Conservation (phyloP, 2,329 filamentous ascomycete species). For the Plectosphaerella sp. region DNA sequence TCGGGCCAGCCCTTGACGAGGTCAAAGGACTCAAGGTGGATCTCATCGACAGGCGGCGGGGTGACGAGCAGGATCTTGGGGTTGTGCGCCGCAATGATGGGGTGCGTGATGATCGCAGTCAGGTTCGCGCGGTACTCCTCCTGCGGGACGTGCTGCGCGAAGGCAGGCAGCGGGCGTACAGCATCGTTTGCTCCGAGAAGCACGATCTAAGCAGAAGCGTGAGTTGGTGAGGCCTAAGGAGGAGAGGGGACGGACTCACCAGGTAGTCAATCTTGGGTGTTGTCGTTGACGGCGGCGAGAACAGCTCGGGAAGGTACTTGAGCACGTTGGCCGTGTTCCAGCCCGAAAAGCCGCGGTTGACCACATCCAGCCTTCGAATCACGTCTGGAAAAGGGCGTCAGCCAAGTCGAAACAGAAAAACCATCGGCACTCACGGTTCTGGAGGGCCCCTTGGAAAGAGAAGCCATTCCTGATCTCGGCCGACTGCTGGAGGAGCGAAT, state of each 20-base stretch:
- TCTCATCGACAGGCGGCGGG: constrained; percentile 79
- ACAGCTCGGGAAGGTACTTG: constrained; percentile 62
- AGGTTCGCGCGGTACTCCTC: constrained; percentile 72
- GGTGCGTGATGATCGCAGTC: constrained; percentile 66
- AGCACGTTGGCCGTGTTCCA: constrained; percentile 79
- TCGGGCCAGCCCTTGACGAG: constrained; percentile 38
- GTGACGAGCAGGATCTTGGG: constrained; percentile 74
- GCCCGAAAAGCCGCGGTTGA: constrained; percentile 84
- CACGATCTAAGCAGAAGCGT: constrained; percentile 42
- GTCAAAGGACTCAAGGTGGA: constrained; percentile 51
- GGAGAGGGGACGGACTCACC: constrained; percentile 35
- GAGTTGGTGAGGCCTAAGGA: constrained; percentile 8
- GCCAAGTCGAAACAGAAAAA: constrained; percentile 6
- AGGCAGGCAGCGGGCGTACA: constrained; percentile 56
- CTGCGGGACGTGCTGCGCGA: constrained; percentile 74
- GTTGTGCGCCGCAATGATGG: constrained; percentile 62
- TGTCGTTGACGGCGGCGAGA: constrained; percentile 58
- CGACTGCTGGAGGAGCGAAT: constrained; percentile 76
- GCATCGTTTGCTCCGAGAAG: constrained; percentile 93
- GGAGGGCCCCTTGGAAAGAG: constrained; percentile 68
- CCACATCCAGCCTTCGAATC: constrained; percentile 72
- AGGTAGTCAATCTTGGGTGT: constrained; percentile 63
- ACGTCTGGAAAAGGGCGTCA: constrained; percentile 49
- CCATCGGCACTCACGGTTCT: constrained; percentile 51
- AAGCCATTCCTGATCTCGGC: constrained; percentile 62